phyloP scores from a whole-genome alignment of 2,329 filamentous ascomycete genomes.

The Monilinia aucupariae region DNA sequence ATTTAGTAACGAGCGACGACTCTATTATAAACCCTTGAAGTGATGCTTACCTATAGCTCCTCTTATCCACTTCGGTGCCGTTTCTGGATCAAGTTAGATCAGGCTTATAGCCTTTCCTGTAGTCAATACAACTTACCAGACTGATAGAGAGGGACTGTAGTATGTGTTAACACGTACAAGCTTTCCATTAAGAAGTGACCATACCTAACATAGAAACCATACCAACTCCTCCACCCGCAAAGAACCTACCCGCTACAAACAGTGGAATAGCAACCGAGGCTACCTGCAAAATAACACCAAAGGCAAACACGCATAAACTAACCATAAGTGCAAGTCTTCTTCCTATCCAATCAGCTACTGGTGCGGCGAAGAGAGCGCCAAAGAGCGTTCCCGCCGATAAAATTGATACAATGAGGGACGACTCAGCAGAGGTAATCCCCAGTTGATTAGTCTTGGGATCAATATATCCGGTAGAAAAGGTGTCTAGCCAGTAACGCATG shows the following conservation, averaged over 20 bases:
- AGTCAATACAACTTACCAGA: neutral
- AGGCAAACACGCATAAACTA: constrained; percentile 60
- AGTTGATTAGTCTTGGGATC: constrained; percentile 39
- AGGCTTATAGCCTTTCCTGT: neutral
- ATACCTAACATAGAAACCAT: constrained; percentile 60
- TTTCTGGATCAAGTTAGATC: neutral
- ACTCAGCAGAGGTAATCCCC: constrained; percentile 48
- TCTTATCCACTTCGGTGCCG: constrained; percentile 15
- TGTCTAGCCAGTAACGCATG: constrained; percentile 46
- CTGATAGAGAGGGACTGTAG: constrained; percentile 11
- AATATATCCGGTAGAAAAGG: constrained; percentile 49
- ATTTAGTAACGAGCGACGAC: neutral
- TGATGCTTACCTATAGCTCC: neutral
- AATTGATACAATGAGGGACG: constrained; percentile 61
- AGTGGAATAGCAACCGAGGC: constrained; percentile 56
- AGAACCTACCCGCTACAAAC: constrained; percentile 67
- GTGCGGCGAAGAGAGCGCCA: constrained; percentile 43
- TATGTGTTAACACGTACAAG: neutral
- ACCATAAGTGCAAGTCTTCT: constrained; percentile 55
- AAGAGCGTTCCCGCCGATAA: constrained; percentile 77
- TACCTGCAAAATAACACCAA: constrained; percentile 64
- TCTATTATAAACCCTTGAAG: no score
- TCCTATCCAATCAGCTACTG: constrained; percentile 39
- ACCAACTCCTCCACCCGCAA: constrained; percentile 69
- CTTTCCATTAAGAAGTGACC: constrained; percentile 22